Percentiles rank a stretch among this genome's conserved stretches.
phyloP scores from a whole-genome alignment of 2,329 filamentous ascomycete genomes.

The Fusarium caatingaense region DNA sequence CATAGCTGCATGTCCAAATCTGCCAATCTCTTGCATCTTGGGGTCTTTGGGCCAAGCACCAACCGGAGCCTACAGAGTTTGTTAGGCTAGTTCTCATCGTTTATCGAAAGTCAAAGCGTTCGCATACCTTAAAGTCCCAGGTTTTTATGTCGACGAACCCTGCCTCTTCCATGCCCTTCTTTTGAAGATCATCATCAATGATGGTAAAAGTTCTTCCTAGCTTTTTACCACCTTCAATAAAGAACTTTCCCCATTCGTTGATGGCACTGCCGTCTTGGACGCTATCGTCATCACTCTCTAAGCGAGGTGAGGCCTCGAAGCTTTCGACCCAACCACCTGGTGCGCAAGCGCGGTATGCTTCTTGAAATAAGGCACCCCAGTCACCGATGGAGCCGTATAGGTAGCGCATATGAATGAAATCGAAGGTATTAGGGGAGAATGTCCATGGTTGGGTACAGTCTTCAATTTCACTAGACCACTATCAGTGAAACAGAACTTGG shows the following conservation, averaged over 20 bases:
- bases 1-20: slow-evolving; percentile 11
- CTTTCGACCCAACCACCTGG: slow-evolving; percentile 10
- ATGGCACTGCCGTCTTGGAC: slow-evolving; percentile 1
- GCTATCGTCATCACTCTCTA: slow-evolving; percentile 1
- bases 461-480: not conserved
- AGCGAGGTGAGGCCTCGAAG: not conserved
- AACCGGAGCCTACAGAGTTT: not conserved
- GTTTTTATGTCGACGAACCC: slow-evolving; percentile 1
- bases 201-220: slow-evolving; percentile 4
- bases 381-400: not conserved
- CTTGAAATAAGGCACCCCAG: slow-evolving; percentile 1
- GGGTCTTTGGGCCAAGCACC: slow-evolving; percentile 11
- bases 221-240: slow-evolving; percentile 1
- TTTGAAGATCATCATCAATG: slow-evolving; percentile 3
- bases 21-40: slow-evolving; percentile 9
- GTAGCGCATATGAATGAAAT: slow-evolving; percentile 8
- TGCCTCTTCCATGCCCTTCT: slow-evolving; percentile 6
- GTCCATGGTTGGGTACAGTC: slow-evolving; percentile 9
- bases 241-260: slow-evolving; percentile 3
- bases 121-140: slow-evolving; percentile 1
- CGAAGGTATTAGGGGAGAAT: not conserved
- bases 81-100: not conserved
- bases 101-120: not conserved
- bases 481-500: not conserved
- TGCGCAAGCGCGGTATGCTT: not conserved